Evolutionary conservation across 805 yeast species (phyloP), one percentile per base, ranked within the genome.

Genomic region (Candida gorgasii): DNA sequence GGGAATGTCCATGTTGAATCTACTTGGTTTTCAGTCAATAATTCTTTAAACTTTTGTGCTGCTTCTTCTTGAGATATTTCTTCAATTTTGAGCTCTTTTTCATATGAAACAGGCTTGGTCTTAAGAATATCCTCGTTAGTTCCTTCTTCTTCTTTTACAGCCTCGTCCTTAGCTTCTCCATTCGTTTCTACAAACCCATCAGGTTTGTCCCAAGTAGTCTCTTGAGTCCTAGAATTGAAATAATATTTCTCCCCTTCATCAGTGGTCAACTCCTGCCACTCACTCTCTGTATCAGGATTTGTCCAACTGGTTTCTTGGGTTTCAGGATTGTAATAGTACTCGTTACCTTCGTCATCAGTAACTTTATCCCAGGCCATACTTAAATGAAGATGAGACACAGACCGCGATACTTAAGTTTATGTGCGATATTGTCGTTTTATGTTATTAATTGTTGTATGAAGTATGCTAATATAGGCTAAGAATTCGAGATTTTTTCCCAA

Each of bases 201-300:
- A 0, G 96, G 96, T n/a, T 78, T 61, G 14, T 82, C 86, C 97
- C 97, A 90, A 0, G 83, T 80, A 14, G 93, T 82, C 53, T 81
- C 80, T 5, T 79, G 75, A 0, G 92, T 78, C 19, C 62, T 61
- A 11, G 72, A 66, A 55, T 86, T 85, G 61, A 82, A 83, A 67
- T 86, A 89, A 60, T 89, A 89, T 14, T 70, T 67, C 40, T 65
- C 66, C 2, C 90, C 77, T 8, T 71, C 89, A 13, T 76, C 78
- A 1, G 82, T 72, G 15, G 66, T 64, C 28, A 65, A 69, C 13
- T 81, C 69, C 18, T 78, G 74, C 63, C 72, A 70, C 3, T 46
- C 47, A 13, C 34, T 53, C 39, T 72, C 16, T 17, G 75, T 54
- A 13, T 62, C 76, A 0, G 97, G 97, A 49, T 80, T 79, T 18